phyloP scores from a whole-genome alignment of 176 grass and related monocot species.

The Puya raimondii region DNA sequence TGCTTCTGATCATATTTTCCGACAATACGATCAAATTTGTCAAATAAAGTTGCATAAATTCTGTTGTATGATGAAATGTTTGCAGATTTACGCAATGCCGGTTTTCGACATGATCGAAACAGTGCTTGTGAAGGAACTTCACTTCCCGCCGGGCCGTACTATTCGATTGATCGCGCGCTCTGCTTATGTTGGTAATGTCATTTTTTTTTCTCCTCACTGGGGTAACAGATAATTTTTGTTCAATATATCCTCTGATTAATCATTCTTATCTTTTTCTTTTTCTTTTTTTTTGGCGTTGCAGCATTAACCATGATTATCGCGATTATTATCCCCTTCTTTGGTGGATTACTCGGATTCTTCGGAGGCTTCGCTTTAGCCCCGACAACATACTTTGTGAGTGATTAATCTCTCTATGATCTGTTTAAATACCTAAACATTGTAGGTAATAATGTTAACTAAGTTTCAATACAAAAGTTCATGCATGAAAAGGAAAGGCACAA shows the following conservation, averaged over 20 bases:
- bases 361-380: conserved; percentile 77
- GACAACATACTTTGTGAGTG: conserved; percentile 73
- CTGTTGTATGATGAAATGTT: not conserved
- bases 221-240: not conserved
- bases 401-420: not conserved
- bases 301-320: conserved; percentile 69
- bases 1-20: not conserved
- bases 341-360: conserved; percentile 72
- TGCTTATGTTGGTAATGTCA: conserved; percentile 20
- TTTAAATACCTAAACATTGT: no score
- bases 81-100: conserved; percentile 35
- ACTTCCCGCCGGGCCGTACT: not conserved
- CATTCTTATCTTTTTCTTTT: not conserved
- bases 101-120: conserved; percentile 49
- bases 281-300: not conserved
- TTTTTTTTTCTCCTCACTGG: not conserved
- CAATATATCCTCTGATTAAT: not conserved
- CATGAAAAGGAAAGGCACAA: no score
- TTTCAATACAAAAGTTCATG: no score
- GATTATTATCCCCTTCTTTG: conserved; percentile 75
- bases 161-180: conserved; percentile 17
- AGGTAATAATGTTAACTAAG: no score
- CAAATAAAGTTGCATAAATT: not conserved
- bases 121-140: conserved; percentile 22
- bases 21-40: not conserved